These are phyloP conservation scores for Euptelea pleiosperma DNA, from an alignment of 164 flowering plant genomes.

Conservation along the genomic window DNA sequence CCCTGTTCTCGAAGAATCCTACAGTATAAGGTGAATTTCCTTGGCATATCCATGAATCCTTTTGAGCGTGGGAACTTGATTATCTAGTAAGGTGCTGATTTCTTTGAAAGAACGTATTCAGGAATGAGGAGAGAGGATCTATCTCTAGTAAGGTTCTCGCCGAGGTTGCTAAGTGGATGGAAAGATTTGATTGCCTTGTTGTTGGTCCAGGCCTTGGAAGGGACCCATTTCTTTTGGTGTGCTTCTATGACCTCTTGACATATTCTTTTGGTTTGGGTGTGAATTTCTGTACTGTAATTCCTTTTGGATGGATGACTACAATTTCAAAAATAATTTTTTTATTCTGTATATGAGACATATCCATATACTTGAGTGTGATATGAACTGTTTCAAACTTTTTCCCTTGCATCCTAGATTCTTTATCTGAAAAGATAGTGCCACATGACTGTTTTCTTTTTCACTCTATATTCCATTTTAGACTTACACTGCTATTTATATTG, in stretches of 20 bases:
- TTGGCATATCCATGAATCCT: neutral
- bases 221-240: conserved; percentile 91
- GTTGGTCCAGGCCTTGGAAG: conserved; percentile 99
- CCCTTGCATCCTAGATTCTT: neutral
- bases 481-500: neutral
- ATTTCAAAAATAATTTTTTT: too few relatives aligned
- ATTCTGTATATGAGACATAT: too few relatives aligned
- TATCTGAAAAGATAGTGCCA: neutral
- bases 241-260: conserved; percentile 15
- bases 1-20: conserved; percentile 90
- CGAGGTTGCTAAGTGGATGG: conserved; percentile 95
- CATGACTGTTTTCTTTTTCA: neutral
- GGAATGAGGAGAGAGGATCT: conserved; percentile 60
- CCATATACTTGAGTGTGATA: too few relatives aligned
- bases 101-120: conserved; percentile 23
- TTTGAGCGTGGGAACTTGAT: neutral
- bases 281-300: too few relatives aligned
- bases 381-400: too few relatives aligned
- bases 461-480: neutral
- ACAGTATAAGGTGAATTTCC: conserved; percentile 59
- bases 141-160: conserved; percentile 53
- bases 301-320: too few relatives aligned
- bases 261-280: neutral
- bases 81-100: conserved; percentile 7
- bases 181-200: conserved; percentile 93